Percentiles rank a stretch among this genome's conserved stretches.
phyloP scores from a whole-genome alignment of 805 yeast species.

The Yarrowia sp. region DNA sequence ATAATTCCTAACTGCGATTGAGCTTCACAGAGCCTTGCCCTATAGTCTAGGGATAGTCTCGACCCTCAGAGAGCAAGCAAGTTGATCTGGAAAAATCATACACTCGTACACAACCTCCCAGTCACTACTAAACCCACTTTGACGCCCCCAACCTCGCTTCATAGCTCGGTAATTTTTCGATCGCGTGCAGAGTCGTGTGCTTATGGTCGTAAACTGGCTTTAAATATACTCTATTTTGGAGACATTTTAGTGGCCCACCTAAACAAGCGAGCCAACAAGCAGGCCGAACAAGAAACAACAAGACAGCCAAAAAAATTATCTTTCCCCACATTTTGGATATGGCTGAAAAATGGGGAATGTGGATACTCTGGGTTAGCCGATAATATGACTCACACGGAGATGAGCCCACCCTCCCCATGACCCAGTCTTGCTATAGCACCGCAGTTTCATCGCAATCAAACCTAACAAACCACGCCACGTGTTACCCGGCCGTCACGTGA shows the following conservation, averaged over 20 bases:
- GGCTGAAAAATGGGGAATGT: too few relatives aligned
- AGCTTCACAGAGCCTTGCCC: background rate
- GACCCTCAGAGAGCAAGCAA: background rate
- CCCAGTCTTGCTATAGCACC: background rate
- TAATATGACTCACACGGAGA: background rate
- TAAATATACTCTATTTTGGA: slow-evolving; percentile 13
- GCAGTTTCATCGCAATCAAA: slow-evolving; percentile 12
- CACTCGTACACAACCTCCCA: background rate
- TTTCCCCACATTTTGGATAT: background rate
- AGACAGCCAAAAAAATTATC: background rate
- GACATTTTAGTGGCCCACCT: slow-evolving; percentile 13
- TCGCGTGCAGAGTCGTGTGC: slow-evolving; percentile 27
- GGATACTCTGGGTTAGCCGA: too few relatives aligned
- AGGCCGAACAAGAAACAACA: background rate
- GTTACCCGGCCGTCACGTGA: slow-evolving; percentile 20
- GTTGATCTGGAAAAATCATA: background rate
- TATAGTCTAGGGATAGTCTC: background rate
- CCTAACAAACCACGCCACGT: background rate
- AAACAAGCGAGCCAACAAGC: background rate
- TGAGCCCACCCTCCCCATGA: too few relatives aligned
- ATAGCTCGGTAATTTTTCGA: slow-evolving; percentile 11
- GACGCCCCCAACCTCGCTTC: background rate
- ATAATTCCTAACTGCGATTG: slow-evolving; percentile 22
- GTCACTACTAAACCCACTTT: background rate
- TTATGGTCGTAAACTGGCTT: slow-evolving; percentile 14